phyloP scores from a whole-genome alignment of 352 stramenopile species.

The Phytophthora citrophthora region DNA sequence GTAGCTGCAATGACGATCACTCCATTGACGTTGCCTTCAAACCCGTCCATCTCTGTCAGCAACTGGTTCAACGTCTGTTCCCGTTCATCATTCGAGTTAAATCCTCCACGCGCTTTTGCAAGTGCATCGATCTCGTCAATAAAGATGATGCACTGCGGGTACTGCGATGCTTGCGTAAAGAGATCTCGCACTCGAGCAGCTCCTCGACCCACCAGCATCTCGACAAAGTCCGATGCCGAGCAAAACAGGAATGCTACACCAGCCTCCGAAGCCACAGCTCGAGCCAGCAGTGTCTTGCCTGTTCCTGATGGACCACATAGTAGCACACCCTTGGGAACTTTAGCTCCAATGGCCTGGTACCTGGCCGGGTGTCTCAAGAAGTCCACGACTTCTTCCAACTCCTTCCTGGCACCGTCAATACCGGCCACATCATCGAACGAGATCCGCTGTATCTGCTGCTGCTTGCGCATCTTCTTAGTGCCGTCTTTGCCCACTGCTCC shows the following conservation, averaged over 20 bases:
- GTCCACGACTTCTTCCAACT: constrained; percentile 95
- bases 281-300: constrained; percentile 95
- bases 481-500: constrained; percentile 75
- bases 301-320: constrained; percentile 94
- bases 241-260: constrained; percentile 95
- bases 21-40: constrained; percentile 90
- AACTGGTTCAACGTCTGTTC: constrained; percentile 97
- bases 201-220: constrained; percentile 96
- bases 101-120: constrained; percentile 80
- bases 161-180: constrained; percentile 94
- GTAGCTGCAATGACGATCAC: constrained; percentile 98
- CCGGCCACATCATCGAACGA: constrained; percentile 94
- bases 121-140: constrained; percentile 98
- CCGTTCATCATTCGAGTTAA: constrained; percentile 95
- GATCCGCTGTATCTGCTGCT: constrained; percentile 53
- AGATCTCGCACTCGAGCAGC: constrained; percentile 94
- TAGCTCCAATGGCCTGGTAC: constrained; percentile 94
- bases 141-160: constrained; percentile 97
- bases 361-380: constrained; percentile 92
- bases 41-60: constrained; percentile 90
- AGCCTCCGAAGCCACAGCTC: constrained; percentile 93
- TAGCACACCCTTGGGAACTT: constrained; percentile 93
- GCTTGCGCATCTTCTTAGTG: constrained; percentile 50
- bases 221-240: constrained; percentile 97
- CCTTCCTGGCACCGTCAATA: constrained; percentile 93